These are phyloP conservation scores for Chlorella sp. DNA, from an alignment of 139 green algal species.

Conservation along the genomic window DNA sequence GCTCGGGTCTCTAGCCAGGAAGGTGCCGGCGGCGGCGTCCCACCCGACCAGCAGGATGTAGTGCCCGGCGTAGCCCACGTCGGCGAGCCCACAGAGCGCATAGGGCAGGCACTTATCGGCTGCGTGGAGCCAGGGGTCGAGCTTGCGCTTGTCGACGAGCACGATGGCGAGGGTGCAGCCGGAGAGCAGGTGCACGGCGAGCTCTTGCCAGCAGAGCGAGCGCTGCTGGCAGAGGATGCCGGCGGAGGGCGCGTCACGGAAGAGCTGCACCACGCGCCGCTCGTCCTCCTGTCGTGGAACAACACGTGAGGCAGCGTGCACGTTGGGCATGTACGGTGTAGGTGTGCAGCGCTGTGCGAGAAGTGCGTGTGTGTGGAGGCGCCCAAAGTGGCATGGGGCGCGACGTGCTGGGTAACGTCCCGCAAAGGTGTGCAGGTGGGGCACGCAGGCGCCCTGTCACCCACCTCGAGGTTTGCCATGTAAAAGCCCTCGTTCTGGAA, in stretches of 20 bases:
- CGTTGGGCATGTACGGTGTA: not conserved
- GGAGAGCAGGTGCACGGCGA: constrained; percentile 27
- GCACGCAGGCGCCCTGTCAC: not conserved
- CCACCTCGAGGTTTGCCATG: constrained; percentile 30
- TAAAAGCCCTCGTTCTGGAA: constrained; percentile 84
- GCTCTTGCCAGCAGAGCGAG: constrained; percentile 28
- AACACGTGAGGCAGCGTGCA: too few relatives aligned
- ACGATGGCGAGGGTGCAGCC: constrained; percentile 61
- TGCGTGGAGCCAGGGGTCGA: constrained; percentile 15
- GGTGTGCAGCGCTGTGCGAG: not conserved
- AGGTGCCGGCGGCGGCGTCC: not conserved
- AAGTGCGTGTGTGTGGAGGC: not conserved
- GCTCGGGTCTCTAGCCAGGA: not conserved
- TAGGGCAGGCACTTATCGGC: not conserved
- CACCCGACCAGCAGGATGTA: constrained; percentile 39
- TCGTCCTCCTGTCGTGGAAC: constrained; percentile 73
- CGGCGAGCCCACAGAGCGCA: not conserved
- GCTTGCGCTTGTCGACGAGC: constrained; percentile 76
- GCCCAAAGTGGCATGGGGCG: not conserved
- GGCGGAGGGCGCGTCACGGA: constrained; percentile 36
- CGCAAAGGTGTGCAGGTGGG: not conserved
- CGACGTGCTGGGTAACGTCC: not conserved
- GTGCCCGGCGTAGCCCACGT: constrained; percentile 20
- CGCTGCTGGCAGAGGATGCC: constrained; percentile 54
- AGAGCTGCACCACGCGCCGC: constrained; percentile 67